Evolutionary conservation across 768 basidiomycete species (phyloP).

Genomic region (Mycena crocata): DNA sequence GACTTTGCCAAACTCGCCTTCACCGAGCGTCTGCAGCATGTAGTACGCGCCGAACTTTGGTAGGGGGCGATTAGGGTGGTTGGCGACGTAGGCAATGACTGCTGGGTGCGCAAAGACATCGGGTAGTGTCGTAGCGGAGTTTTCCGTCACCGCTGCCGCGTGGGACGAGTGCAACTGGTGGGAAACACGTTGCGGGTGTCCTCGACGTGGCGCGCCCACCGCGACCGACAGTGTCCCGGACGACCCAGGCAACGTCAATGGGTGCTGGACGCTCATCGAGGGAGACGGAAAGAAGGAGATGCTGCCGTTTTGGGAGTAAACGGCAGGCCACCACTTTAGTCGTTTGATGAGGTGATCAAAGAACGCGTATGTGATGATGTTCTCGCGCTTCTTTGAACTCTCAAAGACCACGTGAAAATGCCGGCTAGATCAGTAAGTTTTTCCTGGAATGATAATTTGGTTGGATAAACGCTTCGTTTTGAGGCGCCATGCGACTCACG

Average conservation of each 20-base stretch:
- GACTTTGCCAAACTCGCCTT: constrained; percentile 99
- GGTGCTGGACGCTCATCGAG: constrained; percentile 23
- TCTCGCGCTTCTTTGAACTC: constrained; percentile 3
- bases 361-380: constrained; percentile 2
- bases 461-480: not conserved
- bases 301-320: constrained; percentile 18
- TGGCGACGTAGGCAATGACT: constrained; percentile 80
- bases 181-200: constrained; percentile 31
- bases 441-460: not conserved
- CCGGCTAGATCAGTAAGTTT: not conserved
- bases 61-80: constrained; percentile 84
- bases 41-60: constrained; percentile 97
- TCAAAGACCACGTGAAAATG: not conserved
- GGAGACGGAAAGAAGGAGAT: constrained; percentile 16
- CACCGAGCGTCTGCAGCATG: constrained; percentile 94
- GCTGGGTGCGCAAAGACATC: constrained; percentile 90
- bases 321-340: constrained; percentile 22
- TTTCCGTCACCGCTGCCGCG: constrained; percentile 28
- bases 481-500: not conserved
- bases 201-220: constrained; percentile 18
- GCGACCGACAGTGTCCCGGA: constrained; percentile 24
- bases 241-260: constrained; percentile 36
- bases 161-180: constrained; percentile 46
- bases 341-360: constrained; percentile 20
- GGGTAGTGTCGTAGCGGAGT: constrained; percentile 59